These are phyloP conservation scores for Paxillus involutus DNA, from an alignment of 768 basidiomycete genomes.

Conservation along the genomic window DNA sequence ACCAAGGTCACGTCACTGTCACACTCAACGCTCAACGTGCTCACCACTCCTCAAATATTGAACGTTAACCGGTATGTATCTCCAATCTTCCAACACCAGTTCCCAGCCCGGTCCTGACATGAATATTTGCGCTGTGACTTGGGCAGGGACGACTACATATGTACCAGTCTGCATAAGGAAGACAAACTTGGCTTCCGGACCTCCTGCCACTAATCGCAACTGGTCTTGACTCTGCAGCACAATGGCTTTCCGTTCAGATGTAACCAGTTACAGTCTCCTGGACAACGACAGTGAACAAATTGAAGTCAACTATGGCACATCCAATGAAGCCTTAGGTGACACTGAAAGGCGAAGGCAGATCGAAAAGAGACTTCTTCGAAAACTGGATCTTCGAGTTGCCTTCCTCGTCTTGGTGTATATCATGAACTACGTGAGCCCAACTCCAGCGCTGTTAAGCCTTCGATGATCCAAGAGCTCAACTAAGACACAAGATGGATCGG, in stretches of 20 bases:
- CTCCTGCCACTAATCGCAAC: too few relatives aligned
- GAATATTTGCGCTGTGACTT: too few relatives aligned
- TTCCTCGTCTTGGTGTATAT: constrained; percentile 48
- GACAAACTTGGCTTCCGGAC: too few relatives aligned
- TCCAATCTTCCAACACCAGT: too few relatives aligned
- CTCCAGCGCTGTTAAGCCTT: not conserved
- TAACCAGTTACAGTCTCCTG: not conserved
- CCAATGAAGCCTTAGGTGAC: constrained; percentile 37
- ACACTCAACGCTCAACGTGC: too few relatives aligned
- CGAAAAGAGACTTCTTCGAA: constrained; percentile 42
- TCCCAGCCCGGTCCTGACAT: too few relatives aligned
- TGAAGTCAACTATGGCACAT: constrained; percentile 4
- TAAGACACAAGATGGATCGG: constrained; percentile 53
- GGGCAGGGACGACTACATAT: too few relatives aligned
- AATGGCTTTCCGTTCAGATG: not conserved
- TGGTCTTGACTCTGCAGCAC: not conserved
- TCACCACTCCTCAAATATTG: too few relatives aligned
- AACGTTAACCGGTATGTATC: too few relatives aligned
- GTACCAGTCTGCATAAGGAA: too few relatives aligned
- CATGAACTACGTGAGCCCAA: constrained; percentile 42
- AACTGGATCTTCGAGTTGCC: constrained; percentile 43
- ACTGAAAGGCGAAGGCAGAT: constrained; percentile 34
- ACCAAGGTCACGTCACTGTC: too few relatives aligned
- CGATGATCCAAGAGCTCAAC: constrained; percentile 1
- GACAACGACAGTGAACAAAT: not conserved